Base-by-base conservation (phyloP, 192 early-diverging fungal species). In the Rhizophagus prolifer region DNA sequence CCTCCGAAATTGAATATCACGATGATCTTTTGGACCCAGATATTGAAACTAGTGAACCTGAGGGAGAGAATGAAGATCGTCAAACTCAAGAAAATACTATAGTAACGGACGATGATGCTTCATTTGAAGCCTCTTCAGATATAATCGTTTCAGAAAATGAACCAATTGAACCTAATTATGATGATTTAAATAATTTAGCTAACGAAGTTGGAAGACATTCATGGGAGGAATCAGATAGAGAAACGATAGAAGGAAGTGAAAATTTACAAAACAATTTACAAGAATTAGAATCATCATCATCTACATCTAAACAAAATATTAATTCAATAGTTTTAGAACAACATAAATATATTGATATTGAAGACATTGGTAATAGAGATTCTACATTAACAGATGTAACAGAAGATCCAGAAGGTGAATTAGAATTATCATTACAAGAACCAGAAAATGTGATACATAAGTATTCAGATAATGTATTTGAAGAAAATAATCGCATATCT, bases 321-420 rank as follows among this genome's bases (percentile, higher is more conserved):
- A 36, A 70, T 70, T 14, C n/a, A 34, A 44, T 44, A 44, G 10
- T 44, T 44, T 44, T 44, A 44, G 68, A 46, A 14, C 31, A 70
- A 41, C 68, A 70, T 8, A 36, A 70, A 19, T 38, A 70, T 34
- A 13, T 21, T 13, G 9, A 34, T 44, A 26, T 46, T 47, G 68
- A 36, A 19, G 44, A 25, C 7, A 36, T 25, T 25, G 38, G 21
- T 3, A 70, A 70, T 9, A 36, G 68, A 36, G 68, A 46, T 19
- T 70, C 68, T 21, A 46, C 28, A 46, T 19, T 70, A 70, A 70
- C 68, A 13, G 38, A 70, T 38, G 68, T 70, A 36, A 70, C 41
- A 23, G 68, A 70, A 9, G 68, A 70, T n/a, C 68, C 19, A 6
- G 68, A 70, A 70, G 68, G 44, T 10, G 68, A 70, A 44, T 46